Base-by-base conservation (phyloP, 106 monocot species). In the Agapanthus africanus region DNA sequence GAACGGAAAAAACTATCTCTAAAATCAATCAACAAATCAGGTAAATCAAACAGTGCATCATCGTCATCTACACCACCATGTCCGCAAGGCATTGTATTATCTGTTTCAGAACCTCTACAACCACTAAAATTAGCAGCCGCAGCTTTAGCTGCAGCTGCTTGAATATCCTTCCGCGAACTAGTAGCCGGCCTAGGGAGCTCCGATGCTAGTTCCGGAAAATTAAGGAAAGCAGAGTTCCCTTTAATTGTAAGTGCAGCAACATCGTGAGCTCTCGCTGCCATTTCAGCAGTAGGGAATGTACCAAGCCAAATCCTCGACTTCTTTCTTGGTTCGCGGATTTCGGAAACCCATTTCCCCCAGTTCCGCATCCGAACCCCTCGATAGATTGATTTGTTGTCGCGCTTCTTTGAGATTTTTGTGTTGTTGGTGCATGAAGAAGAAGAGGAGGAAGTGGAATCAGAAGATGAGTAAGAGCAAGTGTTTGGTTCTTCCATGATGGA, bases 341-440 rank as follows among this genome's bases (percentile, higher is more conserved):
- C 93, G 0, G 93, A 93, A 44, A 93, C 93, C 94, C 94, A 94
- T 36, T 84, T 84, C 0, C 94, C 94, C 90, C 94, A 94, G 54
- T 76, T 94, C 25, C 93, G 86, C 93, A 90, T 93, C 11, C 93
- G 81, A 6, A 93, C 93, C 3, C 93, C 93, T 42, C 84, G 83
- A 79, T 93, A 93, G 5, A 73, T 64, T 10, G 82, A 81, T 46
- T 78, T 85, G 35, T 79, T 78, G 18, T 0, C 19, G 11, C 61
- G 61, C 34, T 30, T 33, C 3, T 61, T 34, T 28, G 28, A 7
- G 21, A 60, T 0, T 0, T 59, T 42, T 14, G 70, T 16, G 69
- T 40, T 35, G 69, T 19, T 38, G 22, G 19, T 56, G 56, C 22
- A 19, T 33, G 26, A 2, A 4, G 22, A 46, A n/a, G 67, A 67